Percentiles rank a stretch among this genome's conserved stretches.
These are phyloP conservation scores for Pichia nanzhaoensis DNA, from an alignment of 805 yeast genomes.

Conservation along the genomic window DNA sequence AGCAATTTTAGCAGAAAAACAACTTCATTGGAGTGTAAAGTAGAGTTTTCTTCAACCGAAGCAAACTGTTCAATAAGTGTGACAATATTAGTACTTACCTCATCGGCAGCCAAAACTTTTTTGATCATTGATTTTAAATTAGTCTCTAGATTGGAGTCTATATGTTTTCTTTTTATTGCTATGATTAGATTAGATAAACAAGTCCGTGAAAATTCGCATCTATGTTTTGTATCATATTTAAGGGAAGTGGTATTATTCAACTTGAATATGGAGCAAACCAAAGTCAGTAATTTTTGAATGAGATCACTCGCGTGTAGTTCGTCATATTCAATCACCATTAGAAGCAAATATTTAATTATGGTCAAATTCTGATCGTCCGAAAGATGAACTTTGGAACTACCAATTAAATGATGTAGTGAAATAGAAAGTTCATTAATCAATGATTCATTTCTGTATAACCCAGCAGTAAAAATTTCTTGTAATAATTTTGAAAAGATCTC, in stretches of 20 bases:
- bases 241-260: conserved; percentile 21
- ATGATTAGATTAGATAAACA: conserved; percentile 21
- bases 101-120: conserved; percentile 27
- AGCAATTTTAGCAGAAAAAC: conserved; percentile 26
- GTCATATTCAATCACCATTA: conserved; percentile 1
- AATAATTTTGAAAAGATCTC: conserved; percentile 30
- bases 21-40: conserved; percentile 21
- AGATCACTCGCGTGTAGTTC: conserved; percentile 2
- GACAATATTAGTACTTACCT: conserved; percentile 19
- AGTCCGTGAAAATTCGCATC: conserved; percentile 21
- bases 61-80: conserved; percentile 30
- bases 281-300: conserved; percentile 1
- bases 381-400: conserved; percentile 14
- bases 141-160: neutral
- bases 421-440: conserved; percentile 19
- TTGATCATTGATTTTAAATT: conserved; percentile 19
- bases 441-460: conserved; percentile 18
- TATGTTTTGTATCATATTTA: conserved; percentile 24
- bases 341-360: conserved; percentile 15
- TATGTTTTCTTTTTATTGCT: conserved; percentile 3
- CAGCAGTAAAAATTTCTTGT: conserved; percentile 14
- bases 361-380: conserved; percentile 25
- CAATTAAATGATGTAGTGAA: conserved; percentile 15
- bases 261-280: conserved; percentile 16
- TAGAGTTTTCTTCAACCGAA: conserved; percentile 15